phyloP scores from a whole-genome alignment of 177 flowering plant species.

The Tripterygium wilfordii region DNA sequence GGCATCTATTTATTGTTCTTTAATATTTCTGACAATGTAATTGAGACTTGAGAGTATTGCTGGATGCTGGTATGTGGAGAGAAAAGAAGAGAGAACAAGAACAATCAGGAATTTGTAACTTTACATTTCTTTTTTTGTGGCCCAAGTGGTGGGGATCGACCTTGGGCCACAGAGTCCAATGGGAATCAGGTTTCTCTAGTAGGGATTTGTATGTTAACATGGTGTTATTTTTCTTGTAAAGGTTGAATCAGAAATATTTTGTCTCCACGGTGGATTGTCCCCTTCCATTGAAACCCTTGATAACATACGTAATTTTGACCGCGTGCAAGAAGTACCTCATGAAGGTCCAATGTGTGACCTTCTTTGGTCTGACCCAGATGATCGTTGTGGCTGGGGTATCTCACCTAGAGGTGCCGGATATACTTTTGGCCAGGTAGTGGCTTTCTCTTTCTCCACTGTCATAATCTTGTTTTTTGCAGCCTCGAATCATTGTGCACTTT shows the following conservation, averaged over 20 bases:
- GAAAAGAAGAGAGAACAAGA: no score
- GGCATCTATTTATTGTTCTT: not conserved
- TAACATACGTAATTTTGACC: constrained; percentile 68
- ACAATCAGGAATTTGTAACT: no score
- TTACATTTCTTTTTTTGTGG: no score
- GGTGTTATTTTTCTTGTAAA: constrained; percentile 10
- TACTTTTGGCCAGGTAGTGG: constrained; percentile 61
- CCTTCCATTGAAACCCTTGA: no score
- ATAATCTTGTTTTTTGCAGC: no score
- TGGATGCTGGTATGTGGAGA: not conserved
- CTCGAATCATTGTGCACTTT: not conserved
- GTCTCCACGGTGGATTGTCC: no score
- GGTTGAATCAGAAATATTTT: constrained; percentile 82
- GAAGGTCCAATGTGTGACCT: constrained; percentile 81
- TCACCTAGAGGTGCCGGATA: constrained; percentile 83
- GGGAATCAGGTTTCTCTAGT: not conserved
- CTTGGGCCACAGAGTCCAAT: not conserved
- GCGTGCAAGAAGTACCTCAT: no score
- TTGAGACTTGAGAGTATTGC: not conserved
- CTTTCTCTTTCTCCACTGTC: not conserved
- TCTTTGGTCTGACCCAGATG: no score
- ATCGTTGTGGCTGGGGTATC: no score
- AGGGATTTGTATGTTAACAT: not conserved
- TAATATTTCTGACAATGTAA: not conserved
- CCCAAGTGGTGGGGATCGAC: no score